Percentiles rank a stretch among this genome's conserved stretches.
phyloP scores from a whole-genome alignment of 2,329 filamentous ascomycete genomes.

The Ciborinia camelliae region DNA sequence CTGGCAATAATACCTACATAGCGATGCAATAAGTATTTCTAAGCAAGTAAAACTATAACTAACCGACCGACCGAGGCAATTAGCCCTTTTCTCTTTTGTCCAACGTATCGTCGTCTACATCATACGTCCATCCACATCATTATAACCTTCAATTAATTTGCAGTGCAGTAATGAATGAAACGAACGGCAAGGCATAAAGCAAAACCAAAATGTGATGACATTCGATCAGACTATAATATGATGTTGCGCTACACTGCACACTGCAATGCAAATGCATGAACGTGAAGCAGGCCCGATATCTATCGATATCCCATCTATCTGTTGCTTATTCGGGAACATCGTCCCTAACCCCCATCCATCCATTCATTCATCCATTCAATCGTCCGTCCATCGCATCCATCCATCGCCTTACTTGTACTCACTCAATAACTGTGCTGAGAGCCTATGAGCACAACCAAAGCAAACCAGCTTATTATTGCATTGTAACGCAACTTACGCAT shows the following conservation, averaged over 20 bases:
- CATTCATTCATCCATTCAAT: background rate
- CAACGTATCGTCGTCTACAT: background rate
- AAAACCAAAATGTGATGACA: constrained; percentile 7
- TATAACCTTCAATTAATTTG: background rate
- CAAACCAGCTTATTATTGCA: constrained; percentile 8
- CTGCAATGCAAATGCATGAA: constrained; percentile 13
- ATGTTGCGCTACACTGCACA: constrained; percentile 6
- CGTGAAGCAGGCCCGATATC: constrained; percentile 5
- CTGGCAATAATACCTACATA: too few species aligned
- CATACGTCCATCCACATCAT: background rate
- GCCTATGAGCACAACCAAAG: constrained; percentile 1
- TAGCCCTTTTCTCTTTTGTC: background rate
- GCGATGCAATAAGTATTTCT: background rate
- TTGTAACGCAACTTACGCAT: constrained; percentile 10
- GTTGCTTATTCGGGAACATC: background rate
- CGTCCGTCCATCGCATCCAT: background rate
- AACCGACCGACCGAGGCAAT: background rate
- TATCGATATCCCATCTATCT: constrained; percentile 6
- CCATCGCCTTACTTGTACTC: constrained; percentile 12
- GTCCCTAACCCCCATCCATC: too few species aligned
- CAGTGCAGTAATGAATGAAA: background rate
- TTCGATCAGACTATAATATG: constrained; percentile 2
- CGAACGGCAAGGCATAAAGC: background rate
- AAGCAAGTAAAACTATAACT: background rate
- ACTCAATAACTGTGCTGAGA: constrained; percentile 4